Evolutionary conservation across 768 basidiomycete genomes (phyloP).

Genomic region (Pisolithus orientalis): DNA sequence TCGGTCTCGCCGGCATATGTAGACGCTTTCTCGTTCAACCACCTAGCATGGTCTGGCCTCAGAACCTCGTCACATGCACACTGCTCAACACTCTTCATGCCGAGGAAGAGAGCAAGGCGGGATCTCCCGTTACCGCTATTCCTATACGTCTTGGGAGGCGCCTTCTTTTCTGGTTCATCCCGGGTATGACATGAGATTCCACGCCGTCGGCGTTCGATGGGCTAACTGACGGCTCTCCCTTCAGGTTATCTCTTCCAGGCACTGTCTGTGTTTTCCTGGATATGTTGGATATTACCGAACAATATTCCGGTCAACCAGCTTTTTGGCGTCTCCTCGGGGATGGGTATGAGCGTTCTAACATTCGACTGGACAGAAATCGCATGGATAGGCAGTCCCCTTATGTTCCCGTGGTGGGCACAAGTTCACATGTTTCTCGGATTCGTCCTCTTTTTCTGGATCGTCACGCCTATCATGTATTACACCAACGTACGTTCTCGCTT

Average conservation of each 20-base stretch:
- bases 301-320: slow-evolving; percentile 85
- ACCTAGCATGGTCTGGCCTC: slow-evolving; percentile 97
- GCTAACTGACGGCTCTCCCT: neutral
- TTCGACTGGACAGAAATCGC: slow-evolving; percentile 86
- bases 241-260: slow-evolving; percentile 86
- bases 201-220: neutral
- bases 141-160: slow-evolving; percentile 49
- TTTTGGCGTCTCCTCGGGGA: slow-evolving; percentile 76
- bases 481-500: slow-evolving; percentile 62
- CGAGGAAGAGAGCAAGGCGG: slow-evolving; percentile 58
- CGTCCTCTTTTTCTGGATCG: slow-evolving; percentile 88
- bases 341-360: slow-evolving; percentile 86
- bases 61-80: slow-evolving; percentile 91
- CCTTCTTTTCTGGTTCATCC: slow-evolving; percentile 92
- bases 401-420: slow-evolving; percentile 96
- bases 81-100: slow-evolving; percentile 94
- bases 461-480: slow-evolving; percentile 87
- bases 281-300: slow-evolving; percentile 88
- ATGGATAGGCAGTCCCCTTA: slow-evolving; percentile 68
- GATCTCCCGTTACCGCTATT: slow-evolving; percentile 78
- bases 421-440: slow-evolving; percentile 87
- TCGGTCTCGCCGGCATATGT: slow-evolving; percentile 87
- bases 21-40: slow-evolving; percentile 93
- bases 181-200: slow-evolving; percentile 42
- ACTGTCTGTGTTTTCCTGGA: slow-evolving; percentile 80